phyloP scores from a whole-genome alignment of 2,329 filamentous ascomycete species.

The Nemania diffusa region DNA sequence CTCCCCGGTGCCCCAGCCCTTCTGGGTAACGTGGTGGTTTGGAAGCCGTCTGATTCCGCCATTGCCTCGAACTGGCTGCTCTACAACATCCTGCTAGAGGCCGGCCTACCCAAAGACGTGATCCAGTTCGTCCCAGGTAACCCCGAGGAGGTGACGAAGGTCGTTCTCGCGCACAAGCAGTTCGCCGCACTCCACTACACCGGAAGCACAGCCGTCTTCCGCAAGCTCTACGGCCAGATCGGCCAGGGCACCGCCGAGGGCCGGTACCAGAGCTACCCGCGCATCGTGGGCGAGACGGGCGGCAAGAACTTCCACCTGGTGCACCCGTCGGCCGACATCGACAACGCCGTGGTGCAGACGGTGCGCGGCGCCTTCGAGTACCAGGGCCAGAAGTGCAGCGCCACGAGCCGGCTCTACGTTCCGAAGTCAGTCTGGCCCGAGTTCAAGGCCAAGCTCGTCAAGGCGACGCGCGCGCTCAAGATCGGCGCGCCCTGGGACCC shows the following conservation, averaged over 20 bases:
- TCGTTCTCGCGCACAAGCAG: conserved; percentile 78
- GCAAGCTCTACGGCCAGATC: conserved; percentile 87
- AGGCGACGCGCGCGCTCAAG: conserved; percentile 76
- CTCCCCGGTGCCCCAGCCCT: conserved; percentile 83
- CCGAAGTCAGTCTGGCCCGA: conserved; percentile 78
- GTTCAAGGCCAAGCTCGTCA: conserved; percentile 73
- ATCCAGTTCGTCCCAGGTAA: conserved; percentile 95
- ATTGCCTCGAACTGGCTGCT: conserved; percentile 92
- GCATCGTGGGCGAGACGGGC: conserved; percentile 89
- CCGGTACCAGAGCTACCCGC: conserved; percentile 84
- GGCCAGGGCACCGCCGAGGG: conserved; percentile 82
- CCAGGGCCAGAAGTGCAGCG: conserved; percentile 92
- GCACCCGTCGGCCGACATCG: conserved; percentile 79
- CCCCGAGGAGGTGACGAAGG: conserved; percentile 82
- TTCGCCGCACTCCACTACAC: conserved; percentile 97
- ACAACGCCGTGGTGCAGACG: conserved; percentile 83
- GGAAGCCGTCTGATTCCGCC: conserved; percentile 93
- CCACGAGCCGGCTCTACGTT: conserved; percentile 82
- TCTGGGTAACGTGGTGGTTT: conserved; percentile 93
- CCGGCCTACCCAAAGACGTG: conserved; percentile 87
- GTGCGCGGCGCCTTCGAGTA: conserved; percentile 90
- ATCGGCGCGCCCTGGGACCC: conserved; percentile 76
- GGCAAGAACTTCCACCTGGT: conserved; percentile 94
- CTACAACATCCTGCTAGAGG: conserved; percentile 90
- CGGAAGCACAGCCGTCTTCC: conserved; percentile 91